Conservation (phyloP, 306 rosid species). For the Coriaria nepalensis region DNA sequence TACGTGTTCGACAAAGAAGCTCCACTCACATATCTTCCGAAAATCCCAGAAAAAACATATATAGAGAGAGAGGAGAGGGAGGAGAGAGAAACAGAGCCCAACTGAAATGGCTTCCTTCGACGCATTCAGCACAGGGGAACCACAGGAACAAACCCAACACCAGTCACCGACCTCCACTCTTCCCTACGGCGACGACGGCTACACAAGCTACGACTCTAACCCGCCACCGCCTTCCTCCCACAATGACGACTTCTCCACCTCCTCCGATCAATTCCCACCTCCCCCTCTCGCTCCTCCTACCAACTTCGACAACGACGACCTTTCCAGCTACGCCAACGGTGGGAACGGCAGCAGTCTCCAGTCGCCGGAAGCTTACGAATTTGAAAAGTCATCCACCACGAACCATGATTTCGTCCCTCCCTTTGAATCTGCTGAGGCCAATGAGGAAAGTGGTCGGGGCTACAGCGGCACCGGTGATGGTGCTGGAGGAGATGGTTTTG, state of each 20-base stretch:
- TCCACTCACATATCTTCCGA: neutral
- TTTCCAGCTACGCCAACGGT: conserved; percentile 12
- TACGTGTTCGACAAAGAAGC: neutral
- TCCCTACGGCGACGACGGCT: conserved; percentile 37
- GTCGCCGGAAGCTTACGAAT: conserved; percentile 32
- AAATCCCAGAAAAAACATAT: neutral
- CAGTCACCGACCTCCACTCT: conserved; percentile 20
- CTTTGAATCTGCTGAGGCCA: conserved; percentile 25
- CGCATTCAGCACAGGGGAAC: conserved; percentile 29
- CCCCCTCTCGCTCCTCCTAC: conserved; percentile 15
- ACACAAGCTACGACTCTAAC: conserved; percentile 15
- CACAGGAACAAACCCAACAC: conserved; percentile 19
- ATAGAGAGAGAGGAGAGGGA: neutral
- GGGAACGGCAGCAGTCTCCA: conserved; percentile 6
- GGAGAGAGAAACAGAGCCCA: neutral
- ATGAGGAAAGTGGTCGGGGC: conserved; percentile 5
- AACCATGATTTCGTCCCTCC: conserved; percentile 41
- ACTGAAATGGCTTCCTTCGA: conserved; percentile 54
- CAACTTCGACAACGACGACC: conserved; percentile 11
- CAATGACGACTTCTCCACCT: conserved; percentile 16
- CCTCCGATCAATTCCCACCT: conserved; percentile 15
- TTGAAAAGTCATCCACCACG: conserved; percentile 28
- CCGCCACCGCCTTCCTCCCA: conserved; percentile 17
- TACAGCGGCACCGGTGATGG: neutral
- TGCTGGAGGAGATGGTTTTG: too few species aligned